Conservation (phyloP, 2,329 filamentous ascomycete genomes). For the Paraphoma sp. region DNA sequence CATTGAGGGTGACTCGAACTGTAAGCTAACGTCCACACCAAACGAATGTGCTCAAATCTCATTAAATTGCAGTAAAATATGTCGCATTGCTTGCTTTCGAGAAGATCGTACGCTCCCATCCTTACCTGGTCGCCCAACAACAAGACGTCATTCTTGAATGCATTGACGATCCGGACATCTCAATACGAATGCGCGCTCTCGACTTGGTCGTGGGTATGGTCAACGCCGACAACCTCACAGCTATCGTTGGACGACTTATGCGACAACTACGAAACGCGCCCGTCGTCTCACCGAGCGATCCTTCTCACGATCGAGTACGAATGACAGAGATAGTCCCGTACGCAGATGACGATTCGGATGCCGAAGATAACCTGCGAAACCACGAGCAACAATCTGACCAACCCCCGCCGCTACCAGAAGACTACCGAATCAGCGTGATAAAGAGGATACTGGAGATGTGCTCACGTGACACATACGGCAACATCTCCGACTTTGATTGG, state of each 20-base stretch:
- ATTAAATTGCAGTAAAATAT: slow-evolving; percentile 77
- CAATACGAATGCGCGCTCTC: slow-evolving; percentile 89
- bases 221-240: slow-evolving; percentile 80
- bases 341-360: slow-evolving; percentile 64
- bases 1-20: slow-evolving; percentile 89
- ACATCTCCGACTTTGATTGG: slow-evolving; percentile 93
- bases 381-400: slow-evolving; percentile 56
- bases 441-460: slow-evolving; percentile 87
- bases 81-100: slow-evolving; percentile 95
- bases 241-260: slow-evolving; percentile 85
- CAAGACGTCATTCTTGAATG: slow-evolving; percentile 97
- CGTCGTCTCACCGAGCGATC: slow-evolving; percentile 57
- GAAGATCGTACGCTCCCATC: slow-evolving; percentile 88
- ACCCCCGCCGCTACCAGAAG: slow-evolving; percentile 74
- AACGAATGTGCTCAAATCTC: slow-evolving; percentile 13
- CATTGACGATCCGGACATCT: slow-evolving; percentile 94
- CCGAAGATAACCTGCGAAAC: slow-evolving; percentile 61
- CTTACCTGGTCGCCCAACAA: slow-evolving; percentile 86
- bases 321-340: slow-evolving; percentile 54
- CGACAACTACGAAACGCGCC: slow-evolving; percentile 77
- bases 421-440: slow-evolving; percentile 86
- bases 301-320: slow-evolving; percentile 55
- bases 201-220: slow-evolving; percentile 96
- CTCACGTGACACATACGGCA: slow-evolving; percentile 83
- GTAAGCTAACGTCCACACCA: slow-evolving; percentile 59